Evolutionary conservation across 1,139 yeast genomes (phyloP).

Genomic region (Candida anutae): DNA sequence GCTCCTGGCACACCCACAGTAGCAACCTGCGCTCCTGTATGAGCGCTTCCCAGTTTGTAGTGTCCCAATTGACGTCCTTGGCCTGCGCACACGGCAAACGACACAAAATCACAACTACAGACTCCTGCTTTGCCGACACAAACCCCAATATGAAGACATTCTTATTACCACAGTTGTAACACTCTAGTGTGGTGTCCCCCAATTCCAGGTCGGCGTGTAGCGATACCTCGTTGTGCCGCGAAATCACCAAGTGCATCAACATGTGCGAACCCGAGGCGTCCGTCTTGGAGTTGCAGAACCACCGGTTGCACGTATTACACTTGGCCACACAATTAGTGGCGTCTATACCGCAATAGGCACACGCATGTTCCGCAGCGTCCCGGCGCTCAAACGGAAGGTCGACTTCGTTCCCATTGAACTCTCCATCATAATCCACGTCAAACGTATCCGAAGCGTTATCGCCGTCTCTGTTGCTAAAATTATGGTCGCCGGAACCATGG

Average conservation of each 20-base stretch:
- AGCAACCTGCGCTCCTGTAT: slow-evolving; percentile 74
- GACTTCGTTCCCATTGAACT: too few species aligned
- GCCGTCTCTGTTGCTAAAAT: too few species aligned
- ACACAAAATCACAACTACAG: slow-evolving; percentile 81
- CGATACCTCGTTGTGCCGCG: slow-evolving; percentile 69
- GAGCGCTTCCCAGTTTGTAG: slow-evolving; percentile 80
- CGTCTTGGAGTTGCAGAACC: slow-evolving; percentile 86
- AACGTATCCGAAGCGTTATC: too few species aligned
- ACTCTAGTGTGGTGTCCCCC: slow-evolving; percentile 80
- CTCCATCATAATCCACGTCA: too few species aligned
- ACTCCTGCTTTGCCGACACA: slow-evolving; percentile 81
- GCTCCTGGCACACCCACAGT: slow-evolving; percentile 71
- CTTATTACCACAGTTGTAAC: slow-evolving; percentile 82
- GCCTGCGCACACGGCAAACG: slow-evolving; percentile 84
- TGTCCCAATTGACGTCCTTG: slow-evolving; percentile 76
- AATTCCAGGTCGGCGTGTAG: slow-evolving; percentile 76
- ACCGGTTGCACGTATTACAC: slow-evolving; percentile 70
- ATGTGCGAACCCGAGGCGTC: slow-evolving; percentile 69
- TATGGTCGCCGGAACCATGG: too few species aligned
- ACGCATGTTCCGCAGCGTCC: slow-evolving; percentile 29
- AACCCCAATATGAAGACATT: slow-evolving; percentile 81
- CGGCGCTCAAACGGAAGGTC: too few species aligned
- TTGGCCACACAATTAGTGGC: slow-evolving; percentile 60
- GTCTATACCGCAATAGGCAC: slow-evolving; percentile 75
- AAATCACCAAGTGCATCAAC: slow-evolving; percentile 74